A percentile compares a stretch with the other conserved stretches of the same genome.
phyloP scores from a whole-genome alignment of 2,329 filamentous ascomycete genomes.

The Uncinocarpus reesii region DNA sequence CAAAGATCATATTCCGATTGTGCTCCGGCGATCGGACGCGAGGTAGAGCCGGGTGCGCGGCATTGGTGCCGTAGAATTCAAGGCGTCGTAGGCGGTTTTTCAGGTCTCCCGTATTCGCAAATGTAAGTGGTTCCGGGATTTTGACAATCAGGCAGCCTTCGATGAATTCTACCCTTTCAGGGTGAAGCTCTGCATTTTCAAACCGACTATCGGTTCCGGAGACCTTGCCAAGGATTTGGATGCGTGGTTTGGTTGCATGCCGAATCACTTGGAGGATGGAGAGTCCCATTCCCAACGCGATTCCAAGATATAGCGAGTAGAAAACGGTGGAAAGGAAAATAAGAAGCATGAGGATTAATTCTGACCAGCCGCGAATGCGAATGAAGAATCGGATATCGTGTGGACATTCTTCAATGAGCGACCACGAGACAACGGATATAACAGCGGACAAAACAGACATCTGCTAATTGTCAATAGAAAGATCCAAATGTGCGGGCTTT shows the following conservation, averaged over 20 bases:
- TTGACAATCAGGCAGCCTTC: constrained; percentile 93
- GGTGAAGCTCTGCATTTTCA: constrained; percentile 68
- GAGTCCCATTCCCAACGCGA: constrained; percentile 84
- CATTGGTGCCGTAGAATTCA: constrained; percentile 78
- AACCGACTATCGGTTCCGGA: constrained; percentile 67
- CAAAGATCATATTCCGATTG: constrained; percentile 89
- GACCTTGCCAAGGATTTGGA: constrained; percentile 87
- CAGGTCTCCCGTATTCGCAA: constrained; percentile 89
- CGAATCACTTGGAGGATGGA: constrained; percentile 82
- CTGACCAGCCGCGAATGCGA: constrained; percentile 72
- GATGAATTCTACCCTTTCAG: constrained; percentile 70
- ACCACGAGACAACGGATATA: constrained; percentile 91
- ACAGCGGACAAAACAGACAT: constrained; percentile 90
- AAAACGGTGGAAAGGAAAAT: constrained; percentile 91
- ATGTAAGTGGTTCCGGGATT: constrained; percentile 91
- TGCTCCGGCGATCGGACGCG: constrained; percentile 65
- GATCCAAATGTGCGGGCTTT: neutral
- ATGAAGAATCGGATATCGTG: constrained; percentile 87
- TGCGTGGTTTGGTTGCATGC: constrained; percentile 82
- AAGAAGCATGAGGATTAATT: constrained; percentile 74
- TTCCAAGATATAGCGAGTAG: constrained; percentile 86
- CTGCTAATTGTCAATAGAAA: constrained; percentile 34
- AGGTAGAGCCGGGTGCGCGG: constrained; percentile 78
- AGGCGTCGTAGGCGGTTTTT: constrained; percentile 73
- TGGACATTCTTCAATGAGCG: constrained; percentile 87